These are phyloP conservation scores for Colletotrichum neosansevieriae DNA, from an alignment of 2,329 filamentous ascomycete genomes.

Conservation along the genomic window DNA sequence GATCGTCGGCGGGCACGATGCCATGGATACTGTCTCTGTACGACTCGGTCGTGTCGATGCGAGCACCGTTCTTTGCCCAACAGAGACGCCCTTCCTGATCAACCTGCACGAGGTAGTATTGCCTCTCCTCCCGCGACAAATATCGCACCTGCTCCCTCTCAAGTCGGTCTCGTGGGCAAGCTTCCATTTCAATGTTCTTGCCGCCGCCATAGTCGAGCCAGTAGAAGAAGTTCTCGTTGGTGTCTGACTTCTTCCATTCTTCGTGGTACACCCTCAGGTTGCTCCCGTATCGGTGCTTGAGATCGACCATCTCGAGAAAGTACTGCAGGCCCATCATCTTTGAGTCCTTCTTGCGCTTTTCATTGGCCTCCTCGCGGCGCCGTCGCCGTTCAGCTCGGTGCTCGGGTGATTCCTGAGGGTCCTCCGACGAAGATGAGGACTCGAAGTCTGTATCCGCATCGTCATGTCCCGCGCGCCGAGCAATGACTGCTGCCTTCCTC, in stretches of 20 bases:
- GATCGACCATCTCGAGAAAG: slow-evolving; percentile 86
- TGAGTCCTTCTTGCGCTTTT: slow-evolving; percentile 72
- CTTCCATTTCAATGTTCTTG: slow-evolving; percentile 74
- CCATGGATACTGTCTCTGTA: slow-evolving; percentile 86
- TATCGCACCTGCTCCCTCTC: slow-evolving; percentile 87
- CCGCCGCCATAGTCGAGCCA: slow-evolving; percentile 91
- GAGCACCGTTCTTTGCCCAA: slow-evolving; percentile 85
- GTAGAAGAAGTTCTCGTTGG: slow-evolving; percentile 91
- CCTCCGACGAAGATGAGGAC: slow-evolving; percentile 47
- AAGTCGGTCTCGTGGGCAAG: slow-evolving; percentile 79
- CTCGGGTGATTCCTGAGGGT: slow-evolving; percentile 50
- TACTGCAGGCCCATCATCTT: slow-evolving; percentile 89
- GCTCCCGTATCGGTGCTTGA: slow-evolving; percentile 88
- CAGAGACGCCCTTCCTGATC: slow-evolving; percentile 81
- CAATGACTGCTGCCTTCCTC: slow-evolving; percentile 79
- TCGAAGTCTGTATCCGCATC: slow-evolving; percentile 62
- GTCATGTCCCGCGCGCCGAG: slow-evolving; percentile 78
- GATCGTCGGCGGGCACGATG: slow-evolving; percentile 72
- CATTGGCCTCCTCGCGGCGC: slow-evolving; percentile 62
- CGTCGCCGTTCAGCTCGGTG: slow-evolving; percentile 54
- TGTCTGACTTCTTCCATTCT: slow-evolving; percentile 83
- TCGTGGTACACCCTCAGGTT: slow-evolving; percentile 86
- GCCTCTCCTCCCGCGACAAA: slow-evolving; percentile 82
- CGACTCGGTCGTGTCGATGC: slow-evolving; percentile 80
- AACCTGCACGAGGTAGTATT: slow-evolving; percentile 83